Evolutionary conservation across 371 early-diverging fungal genomes (phyloP).

Genomic region (Saksenaea vasiformis): DNA sequence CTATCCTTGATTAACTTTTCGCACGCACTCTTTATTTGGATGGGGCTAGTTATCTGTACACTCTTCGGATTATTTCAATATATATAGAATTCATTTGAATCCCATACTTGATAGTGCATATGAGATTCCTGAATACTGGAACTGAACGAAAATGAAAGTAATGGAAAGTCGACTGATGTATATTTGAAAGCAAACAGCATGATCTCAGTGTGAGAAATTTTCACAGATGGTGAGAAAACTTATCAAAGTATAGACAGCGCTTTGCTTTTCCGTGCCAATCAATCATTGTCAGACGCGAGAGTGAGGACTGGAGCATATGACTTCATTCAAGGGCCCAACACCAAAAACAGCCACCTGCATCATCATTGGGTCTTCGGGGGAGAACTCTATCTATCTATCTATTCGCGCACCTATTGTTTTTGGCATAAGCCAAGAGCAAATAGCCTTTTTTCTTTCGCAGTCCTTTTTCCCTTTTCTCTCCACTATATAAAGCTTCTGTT

Average conservation of each 20-base stretch:
- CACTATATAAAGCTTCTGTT: background rate
- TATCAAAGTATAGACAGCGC: background rate
- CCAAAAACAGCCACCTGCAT: conserved; percentile 1
- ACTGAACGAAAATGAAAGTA: background rate
- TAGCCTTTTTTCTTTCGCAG: background rate
- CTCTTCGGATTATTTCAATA: background rate
- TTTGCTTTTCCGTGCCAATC: conserved; percentile 3
- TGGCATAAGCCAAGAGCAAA: background rate
- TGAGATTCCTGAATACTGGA: background rate
- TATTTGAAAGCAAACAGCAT: background rate
- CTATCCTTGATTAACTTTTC: background rate
- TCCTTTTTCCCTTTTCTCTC: background rate
- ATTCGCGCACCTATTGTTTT: background rate
- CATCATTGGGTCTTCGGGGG: background rate
- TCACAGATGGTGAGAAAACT: background rate
- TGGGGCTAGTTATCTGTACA: background rate
- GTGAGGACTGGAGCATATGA: background rate
- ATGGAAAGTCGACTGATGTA: background rate
- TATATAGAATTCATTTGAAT: no score
- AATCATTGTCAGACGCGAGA: background rate
- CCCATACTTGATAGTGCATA: no score
- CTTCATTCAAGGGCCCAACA: conserved; percentile 1
- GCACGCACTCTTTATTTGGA: conserved; percentile 2
- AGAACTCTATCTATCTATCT: background rate
- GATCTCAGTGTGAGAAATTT: conserved; percentile 1